These are phyloP conservation scores for Aschersonia sp. DNA, from an alignment of 2,329 filamentous ascomycete genomes.

Conservation along the genomic window DNA sequence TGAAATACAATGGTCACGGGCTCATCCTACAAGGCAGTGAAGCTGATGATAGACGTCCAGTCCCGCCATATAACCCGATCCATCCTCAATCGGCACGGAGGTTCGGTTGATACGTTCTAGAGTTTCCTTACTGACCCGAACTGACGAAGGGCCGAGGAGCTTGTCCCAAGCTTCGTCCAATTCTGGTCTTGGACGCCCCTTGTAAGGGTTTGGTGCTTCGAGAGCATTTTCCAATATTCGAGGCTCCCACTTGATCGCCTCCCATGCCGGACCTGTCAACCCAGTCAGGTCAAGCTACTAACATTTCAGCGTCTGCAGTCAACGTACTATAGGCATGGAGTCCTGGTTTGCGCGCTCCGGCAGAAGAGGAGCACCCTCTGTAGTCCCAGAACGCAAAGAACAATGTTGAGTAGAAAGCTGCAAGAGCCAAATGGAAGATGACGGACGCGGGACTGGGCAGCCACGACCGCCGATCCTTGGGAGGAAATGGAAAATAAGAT, in stretches of 20 bases:
- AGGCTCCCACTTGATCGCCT: conserved; percentile 2
- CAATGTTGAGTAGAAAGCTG: conserved; percentile 1
- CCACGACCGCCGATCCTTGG: no score
- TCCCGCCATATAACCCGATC: conserved; percentile 2
- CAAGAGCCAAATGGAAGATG: conserved; percentile 1
- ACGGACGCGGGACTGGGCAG: background rate
- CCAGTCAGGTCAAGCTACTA: no score
- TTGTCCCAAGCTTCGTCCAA: conserved; percentile 4
- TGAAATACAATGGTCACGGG: background rate
- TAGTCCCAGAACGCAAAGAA: conserved; percentile 3
- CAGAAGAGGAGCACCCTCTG: background rate
- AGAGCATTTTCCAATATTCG: conserved; percentile 1
- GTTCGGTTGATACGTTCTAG: conserved; percentile 3
- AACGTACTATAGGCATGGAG: conserved; percentile 2
- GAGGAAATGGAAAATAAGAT: background rate
- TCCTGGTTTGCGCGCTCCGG: background rate
- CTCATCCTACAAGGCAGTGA: conserved; percentile 1
- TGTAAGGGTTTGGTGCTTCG: conserved; percentile 1
- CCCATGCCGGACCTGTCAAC: conserved; percentile 2
- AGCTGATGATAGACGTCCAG: conserved; percentile 4
- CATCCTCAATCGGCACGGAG: conserved; percentile 1
- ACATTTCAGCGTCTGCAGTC: no score
- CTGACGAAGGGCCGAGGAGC: conserved; percentile 1
- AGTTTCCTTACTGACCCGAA: conserved; percentile 2
- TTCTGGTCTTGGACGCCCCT: conserved; percentile 2